phyloP scores from a whole-genome alignment of 2,329 filamentous ascomycete genomes.

The Penicillium thymicola region DNA sequence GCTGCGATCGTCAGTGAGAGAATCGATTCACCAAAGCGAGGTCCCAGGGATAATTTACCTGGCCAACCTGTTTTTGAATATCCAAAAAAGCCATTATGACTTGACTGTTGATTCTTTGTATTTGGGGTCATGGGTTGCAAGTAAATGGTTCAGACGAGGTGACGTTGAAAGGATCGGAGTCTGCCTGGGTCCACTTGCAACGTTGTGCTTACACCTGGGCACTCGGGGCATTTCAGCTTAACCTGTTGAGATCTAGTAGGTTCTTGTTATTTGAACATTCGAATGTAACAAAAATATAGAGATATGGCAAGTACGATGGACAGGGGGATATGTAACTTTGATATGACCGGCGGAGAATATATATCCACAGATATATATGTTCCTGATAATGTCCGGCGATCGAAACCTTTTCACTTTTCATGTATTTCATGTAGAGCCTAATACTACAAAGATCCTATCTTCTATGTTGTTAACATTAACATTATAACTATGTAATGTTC shows the following conservation, averaged over 20 bases:
- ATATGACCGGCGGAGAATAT: background rate
- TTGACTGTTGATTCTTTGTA: background rate
- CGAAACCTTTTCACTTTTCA: background rate
- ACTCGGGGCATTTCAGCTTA: background rate
- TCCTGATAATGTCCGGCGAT: background rate
- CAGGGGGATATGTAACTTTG: background rate
- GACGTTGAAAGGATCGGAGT: slow-evolving; percentile 2
- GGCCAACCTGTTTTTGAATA: slow-evolving; percentile 34
- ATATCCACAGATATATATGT: background rate
- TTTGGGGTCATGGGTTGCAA: background rate
- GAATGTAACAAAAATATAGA: background rate
- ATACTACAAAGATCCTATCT: no score
- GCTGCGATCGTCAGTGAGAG: slow-evolving; percentile 24
- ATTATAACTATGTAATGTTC: no score
- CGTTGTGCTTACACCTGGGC: background rate
- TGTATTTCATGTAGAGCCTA: no score
- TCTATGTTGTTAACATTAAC: no score
- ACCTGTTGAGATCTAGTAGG: background rate
- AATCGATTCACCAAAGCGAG: background rate
- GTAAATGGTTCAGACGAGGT: background rate
- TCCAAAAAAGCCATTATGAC: slow-evolving; percentile 19
- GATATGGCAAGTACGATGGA: background rate
- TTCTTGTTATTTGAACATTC: background rate
- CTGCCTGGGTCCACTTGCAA: slow-evolving; percentile 3
- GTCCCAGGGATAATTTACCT: slow-evolving; percentile 22